Base-by-base conservation (phyloP, 2,329 filamentous ascomycete genomes). In the Trichoderma sp. region DNA sequence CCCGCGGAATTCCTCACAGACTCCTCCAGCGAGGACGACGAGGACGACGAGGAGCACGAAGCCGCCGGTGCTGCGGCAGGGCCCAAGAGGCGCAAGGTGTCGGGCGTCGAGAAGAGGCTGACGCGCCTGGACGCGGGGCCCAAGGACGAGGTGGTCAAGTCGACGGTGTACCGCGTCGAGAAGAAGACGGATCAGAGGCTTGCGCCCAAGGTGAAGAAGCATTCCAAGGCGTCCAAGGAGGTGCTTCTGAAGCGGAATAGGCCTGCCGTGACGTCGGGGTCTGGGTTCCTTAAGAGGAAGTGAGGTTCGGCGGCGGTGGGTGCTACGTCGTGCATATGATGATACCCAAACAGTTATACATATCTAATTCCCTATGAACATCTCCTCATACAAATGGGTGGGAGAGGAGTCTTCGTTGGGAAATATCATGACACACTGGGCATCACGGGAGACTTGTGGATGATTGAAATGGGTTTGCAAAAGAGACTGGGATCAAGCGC, bases 1-100 rank as follows among this genome's bases (percentile, higher is more conserved):
- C 84, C 85, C 0, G 79, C 78, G 39, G 83, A 85, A 68, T 80
- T 85, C 66, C 78, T 88, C 34, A 76, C 76, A 14, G 83, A 85
- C 67, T 84, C 83, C 1, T 81, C 82, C 51, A 78, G 77, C 50
- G 81, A 83, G 24, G 75, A 76, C 56, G 77, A 76, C 57, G 77
- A 78, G 21, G 74, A 73, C 7, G 70, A 78, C 21, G 74, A 73
- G 5, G 70, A 68, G 10, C 10, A 68, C 2, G 74, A 70, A n/a
- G 69, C 28, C 70, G 71, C 6, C 71, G 70, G 4, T 69, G 68
- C 30, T 2, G 10, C 64, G 57, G 45, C 28, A 59, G 71, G 69
- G 68, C 71, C 77, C 39, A 82, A 79, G 74, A 80, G 77, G 70
- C 79, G 81, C 66, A 82, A 76, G 67, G 76, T 85, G 56, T 74